Evolutionary conservation across 331 rosid genomes (phyloP), one percentile per base, ranked within the genome.

Genomic region (Phaseolus coccineus): DNA sequence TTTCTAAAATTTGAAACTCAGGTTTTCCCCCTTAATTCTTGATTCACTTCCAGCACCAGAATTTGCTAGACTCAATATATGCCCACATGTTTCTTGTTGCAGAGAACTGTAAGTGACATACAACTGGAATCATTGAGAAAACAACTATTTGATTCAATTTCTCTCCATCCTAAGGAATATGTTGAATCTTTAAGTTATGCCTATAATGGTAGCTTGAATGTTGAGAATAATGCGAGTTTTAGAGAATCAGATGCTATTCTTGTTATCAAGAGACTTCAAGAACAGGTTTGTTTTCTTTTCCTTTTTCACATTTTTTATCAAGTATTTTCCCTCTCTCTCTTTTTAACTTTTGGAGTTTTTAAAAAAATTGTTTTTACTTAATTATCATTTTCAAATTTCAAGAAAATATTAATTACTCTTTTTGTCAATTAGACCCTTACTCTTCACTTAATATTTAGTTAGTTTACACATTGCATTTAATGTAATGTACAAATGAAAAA

Each of bases 251-350:
- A 95, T 66, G 87, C 94, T 71, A 89, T 90, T 84, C 83, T 88
- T 81, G 88, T 93, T 78, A 95, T 93, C 82, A 90, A 93, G 85
- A 83, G 87, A 73, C 98, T 95, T 87, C 94, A 91, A 90, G 98
- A 93, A 68, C 93, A 93, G 94, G 98, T 93, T 59, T 56, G 35
- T 67, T 65, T 65, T 40, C 52, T 19, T 72, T 69, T 59, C 77
- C 35, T 44, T 77, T 71, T 69, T 57, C 56, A 14, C 37, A n/a
- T 27, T 51, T 68, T 48, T 33, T 33, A 31, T 19, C 66, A 8
- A 42, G 2, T 2, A 42, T 8, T 42, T 19, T 19, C 22, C 22
- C 2, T 11, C 46, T 40, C 10, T 7, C 11, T 42, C 47, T 9
- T 42, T 42, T 39, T 39, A 39, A 39, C 42, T 39, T 4, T 39